phyloP scores from a whole-genome alignment of 495 filamentous ascomycete species.

The Rhypophila decipiens region DNA sequence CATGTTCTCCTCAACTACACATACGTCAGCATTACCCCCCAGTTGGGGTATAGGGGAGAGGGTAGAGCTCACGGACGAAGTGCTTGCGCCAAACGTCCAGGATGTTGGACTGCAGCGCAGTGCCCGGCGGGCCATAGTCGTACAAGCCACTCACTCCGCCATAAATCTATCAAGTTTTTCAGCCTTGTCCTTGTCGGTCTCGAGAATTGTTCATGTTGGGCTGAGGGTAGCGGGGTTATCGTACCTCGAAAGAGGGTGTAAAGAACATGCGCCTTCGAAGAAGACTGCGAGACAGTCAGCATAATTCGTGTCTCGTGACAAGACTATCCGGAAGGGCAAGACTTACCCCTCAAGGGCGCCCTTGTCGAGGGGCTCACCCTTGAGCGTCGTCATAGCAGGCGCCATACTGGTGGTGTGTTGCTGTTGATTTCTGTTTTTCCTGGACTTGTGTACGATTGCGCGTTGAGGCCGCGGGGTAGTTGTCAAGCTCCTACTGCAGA shows the following conservation, averaged over 20 bases:
- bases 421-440: slow-evolving; percentile 31
- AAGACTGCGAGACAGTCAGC: slow-evolving; percentile 39
- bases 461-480: background rate
- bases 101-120: slow-evolving; percentile 75
- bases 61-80: slow-evolving; percentile 47
- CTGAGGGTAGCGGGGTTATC: background rate
- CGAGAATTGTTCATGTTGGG: background rate
- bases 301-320: background rate
- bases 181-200: too few relatives aligned
- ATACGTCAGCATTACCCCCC: background rate
- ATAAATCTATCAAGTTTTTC: slow-evolving; percentile 58
- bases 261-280: slow-evolving; percentile 86
- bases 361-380: slow-evolving; percentile 83
- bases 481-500: background rate
- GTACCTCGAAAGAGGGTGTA: slow-evolving; percentile 77
- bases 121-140: slow-evolving; percentile 80
- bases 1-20: slow-evolving; percentile 70
- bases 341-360: slow-evolving; percentile 36
- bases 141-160: slow-evolving; percentile 79
- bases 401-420: slow-evolving; percentile 25
- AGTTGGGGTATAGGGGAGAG: background rate
- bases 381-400: slow-evolving; percentile 64
- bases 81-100: slow-evolving; percentile 90
- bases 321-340: background rate
- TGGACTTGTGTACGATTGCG: too few relatives aligned